Evolutionary conservation across 169 alveolate species (phyloP).

Genomic region (Eimeria maxima): DNA sequence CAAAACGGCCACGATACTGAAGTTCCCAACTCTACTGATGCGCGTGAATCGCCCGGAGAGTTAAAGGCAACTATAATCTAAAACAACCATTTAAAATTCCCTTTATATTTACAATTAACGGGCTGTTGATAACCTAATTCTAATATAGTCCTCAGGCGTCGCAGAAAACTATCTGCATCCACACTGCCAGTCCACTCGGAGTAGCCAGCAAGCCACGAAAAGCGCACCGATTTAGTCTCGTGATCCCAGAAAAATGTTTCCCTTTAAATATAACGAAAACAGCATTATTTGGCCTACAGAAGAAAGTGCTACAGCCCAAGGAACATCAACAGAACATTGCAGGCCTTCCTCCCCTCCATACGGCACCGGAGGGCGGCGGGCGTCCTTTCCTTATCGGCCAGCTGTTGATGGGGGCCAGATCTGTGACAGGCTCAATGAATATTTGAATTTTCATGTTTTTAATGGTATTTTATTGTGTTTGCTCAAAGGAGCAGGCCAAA

Average conservation of each 20-base stretch:
- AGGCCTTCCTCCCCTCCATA: constrained; percentile 1
- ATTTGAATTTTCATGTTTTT: background rate
- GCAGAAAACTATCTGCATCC: background rate
- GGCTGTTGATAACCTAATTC: background rate
- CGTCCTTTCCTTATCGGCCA: background rate
- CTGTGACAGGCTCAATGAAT: background rate
- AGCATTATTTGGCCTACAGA: background rate
- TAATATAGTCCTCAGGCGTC: background rate
- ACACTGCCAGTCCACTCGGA: background rate
- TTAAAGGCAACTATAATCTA: background rate
- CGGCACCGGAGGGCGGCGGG: constrained; percentile 5
- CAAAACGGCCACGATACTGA: no score
- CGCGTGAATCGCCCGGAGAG: no score
- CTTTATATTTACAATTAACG: background rate
- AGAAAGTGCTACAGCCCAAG: background rate
- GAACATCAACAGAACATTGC: background rate
- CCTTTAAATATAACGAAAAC: background rate
- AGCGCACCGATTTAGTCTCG: background rate
- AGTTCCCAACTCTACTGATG: no score
- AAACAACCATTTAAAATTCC: background rate
- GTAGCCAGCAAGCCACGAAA: constrained; percentile 4
- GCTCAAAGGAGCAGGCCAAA: background rate
- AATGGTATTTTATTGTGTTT: background rate
- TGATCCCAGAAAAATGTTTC: background rate
- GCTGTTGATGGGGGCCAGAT: background rate